A percentile compares a stretch with the other conserved stretches of the same genome.
phyloP scores from a whole-genome alignment of 139 green algal genomes.

The Auxenochlorella protothecoides region DNA sequence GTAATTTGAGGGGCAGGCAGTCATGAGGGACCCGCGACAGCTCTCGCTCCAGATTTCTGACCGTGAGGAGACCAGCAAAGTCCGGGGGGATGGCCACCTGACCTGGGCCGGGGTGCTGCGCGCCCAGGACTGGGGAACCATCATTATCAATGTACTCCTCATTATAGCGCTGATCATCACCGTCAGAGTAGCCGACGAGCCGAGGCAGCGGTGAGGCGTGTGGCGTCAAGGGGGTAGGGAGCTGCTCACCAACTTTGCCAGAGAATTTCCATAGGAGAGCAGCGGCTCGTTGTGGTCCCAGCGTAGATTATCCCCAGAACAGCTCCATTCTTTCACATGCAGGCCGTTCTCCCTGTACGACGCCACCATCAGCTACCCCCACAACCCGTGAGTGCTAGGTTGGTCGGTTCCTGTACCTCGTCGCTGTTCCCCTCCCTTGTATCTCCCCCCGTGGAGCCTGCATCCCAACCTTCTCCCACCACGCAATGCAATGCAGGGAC shows the following conservation, averaged over 20 bases:
- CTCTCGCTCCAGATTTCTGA: no score
- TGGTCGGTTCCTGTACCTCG: background rate
- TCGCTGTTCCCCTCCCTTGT: background rate
- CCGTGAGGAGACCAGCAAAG: no score
- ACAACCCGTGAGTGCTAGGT: background rate
- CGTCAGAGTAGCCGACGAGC: background rate
- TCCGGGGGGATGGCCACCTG: background rate
- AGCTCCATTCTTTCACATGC: background rate
- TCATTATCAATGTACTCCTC: background rate
- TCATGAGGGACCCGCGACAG: no score
- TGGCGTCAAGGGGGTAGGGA: no score
- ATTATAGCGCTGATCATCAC: constrained; percentile 1
- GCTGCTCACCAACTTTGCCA: background rate
- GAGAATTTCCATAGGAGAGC: background rate
- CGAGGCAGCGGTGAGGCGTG: background rate
- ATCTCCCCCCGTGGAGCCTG: background rate
- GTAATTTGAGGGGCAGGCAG: no score
- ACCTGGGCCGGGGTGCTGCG: background rate
- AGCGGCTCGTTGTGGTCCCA: background rate
- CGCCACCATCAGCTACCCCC: constrained; percentile 13
- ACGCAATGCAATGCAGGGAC: background rate
- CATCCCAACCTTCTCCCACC: background rate
- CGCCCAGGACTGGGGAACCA: constrained; percentile 4
- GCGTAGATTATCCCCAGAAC: background rate
- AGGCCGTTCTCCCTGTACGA: constrained; percentile 17